Percentiles rank a stretch among this genome's conserved stretches.
phyloP scores from a whole-genome alignment of 2,329 filamentous ascomycete genomes.

The Scopulariopsis brevicaulis region DNA sequence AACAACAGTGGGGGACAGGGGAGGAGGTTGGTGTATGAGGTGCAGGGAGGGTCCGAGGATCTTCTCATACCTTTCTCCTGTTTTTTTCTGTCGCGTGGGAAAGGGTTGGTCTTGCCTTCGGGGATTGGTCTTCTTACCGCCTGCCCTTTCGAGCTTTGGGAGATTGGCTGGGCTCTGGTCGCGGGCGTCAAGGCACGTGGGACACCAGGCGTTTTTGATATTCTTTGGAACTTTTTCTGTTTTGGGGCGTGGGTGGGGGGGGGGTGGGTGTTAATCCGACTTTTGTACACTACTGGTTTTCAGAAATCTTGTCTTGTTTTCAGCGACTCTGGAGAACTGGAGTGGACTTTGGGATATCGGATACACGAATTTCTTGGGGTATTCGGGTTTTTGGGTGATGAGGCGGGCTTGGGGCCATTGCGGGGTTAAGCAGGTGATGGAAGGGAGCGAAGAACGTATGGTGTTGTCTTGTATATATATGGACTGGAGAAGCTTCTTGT shows the following conservation, averaged over 20 bases:
- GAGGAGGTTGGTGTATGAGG: too few species aligned
- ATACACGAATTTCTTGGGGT: not conserved
- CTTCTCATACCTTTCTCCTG: too few species aligned
- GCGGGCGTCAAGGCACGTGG: not conserved
- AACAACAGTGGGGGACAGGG: too few species aligned
- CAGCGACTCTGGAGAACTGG: not conserved
- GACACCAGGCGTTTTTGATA: not conserved
- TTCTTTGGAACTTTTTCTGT: not conserved
- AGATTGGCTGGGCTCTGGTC: not conserved
- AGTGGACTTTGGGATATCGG: not conserved
- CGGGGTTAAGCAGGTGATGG: not conserved
- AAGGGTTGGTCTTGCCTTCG: too few species aligned
- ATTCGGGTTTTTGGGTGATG: not conserved
- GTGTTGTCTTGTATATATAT: not conserved
- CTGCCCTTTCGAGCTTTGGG: not conserved
- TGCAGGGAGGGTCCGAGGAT: too few species aligned
- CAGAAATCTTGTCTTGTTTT: not conserved
- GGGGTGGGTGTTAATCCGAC: too few species aligned
- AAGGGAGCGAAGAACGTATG: not conserved
- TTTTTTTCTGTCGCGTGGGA: too few species aligned
- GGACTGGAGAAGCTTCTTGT: too few species aligned
- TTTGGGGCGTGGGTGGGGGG: too few species aligned
- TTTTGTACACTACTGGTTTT: not conserved
- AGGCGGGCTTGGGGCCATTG: not conserved
- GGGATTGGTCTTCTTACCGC: not conserved